Evolutionary conservation across 2,329 filamentous ascomycete species (phyloP).

Genomic region (Biscogniauxia marginata): DNA sequence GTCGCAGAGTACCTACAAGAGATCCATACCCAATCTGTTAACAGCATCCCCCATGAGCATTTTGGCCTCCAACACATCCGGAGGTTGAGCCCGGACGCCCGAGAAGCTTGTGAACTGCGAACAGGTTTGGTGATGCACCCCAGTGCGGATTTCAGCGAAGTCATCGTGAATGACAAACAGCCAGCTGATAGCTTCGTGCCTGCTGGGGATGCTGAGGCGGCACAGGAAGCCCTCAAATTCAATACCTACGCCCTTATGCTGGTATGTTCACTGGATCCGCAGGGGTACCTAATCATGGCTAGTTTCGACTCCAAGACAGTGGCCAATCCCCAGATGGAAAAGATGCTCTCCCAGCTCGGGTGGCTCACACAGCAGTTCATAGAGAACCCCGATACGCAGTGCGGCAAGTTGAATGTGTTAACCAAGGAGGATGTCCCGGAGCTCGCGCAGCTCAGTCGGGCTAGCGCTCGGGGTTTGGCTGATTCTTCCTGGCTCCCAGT

Average conservation of each 20-base stretch:
- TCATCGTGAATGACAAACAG: conserved; percentile 28
- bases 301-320: conserved; percentile 65
- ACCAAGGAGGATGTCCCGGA: conserved; percentile 34
- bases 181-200: conserved; percentile 54
- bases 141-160: conserved; percentile 30
- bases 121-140: conserved; percentile 56
- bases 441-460: conserved; percentile 31
- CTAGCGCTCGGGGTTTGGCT: conserved; percentile 20
- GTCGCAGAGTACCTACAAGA: conserved; percentile 53
- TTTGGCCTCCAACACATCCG: conserved; percentile 61
- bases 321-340: conserved; percentile 48
- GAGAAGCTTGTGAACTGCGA: conserved; percentile 55
- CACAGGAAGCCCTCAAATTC: conserved; percentile 58
- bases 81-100: conserved; percentile 51
- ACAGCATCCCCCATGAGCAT: conserved; percentile 64
- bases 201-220: conserved; percentile 54
- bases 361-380: conserved; percentile 51
- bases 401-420: conserved; percentile 37
- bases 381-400: conserved; percentile 30
- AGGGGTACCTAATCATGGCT: conserved; percentile 58
- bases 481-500: conserved; percentile 17
- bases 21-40: conserved; percentile 55
- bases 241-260: conserved; percentile 64
- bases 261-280: conserved; percentile 58
- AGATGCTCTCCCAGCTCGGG: conserved; percentile 51